A percentile compares a stretch with the other conserved stretches of the same genome.
Conservation (phyloP, 139 green algal species). For the Spirogloea muscicola region DNA sequence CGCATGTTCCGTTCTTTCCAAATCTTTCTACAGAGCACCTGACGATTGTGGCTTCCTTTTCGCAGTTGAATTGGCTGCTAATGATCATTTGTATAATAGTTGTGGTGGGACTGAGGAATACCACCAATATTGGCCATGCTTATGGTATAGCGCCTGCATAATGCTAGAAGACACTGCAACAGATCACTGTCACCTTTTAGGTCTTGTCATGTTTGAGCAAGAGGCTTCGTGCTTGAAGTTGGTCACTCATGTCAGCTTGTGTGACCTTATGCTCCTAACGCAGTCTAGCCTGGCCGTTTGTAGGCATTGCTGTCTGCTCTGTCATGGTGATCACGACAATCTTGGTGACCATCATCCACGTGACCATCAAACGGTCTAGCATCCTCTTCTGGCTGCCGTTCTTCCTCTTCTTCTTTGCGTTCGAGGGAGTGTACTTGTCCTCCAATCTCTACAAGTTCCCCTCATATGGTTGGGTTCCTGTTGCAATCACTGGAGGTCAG, state of each 20-base stretch:
- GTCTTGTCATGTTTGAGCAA: not conserved
- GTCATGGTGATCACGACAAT: slow-evolving; percentile 14
- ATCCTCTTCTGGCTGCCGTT: not conserved
- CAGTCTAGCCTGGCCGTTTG: not conserved
- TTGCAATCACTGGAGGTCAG: not conserved
- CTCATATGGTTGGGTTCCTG: slow-evolving; percentile 34
- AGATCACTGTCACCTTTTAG: not conserved
- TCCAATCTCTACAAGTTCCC: slow-evolving; percentile 54
- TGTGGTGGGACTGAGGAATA: slow-evolving; percentile 50
- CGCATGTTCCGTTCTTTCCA: too few relatives aligned
- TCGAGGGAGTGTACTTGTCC: slow-evolving; percentile 46
- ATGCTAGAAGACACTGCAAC: not conserved
- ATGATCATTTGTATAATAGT: slow-evolving; percentile 53
- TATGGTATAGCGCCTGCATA: slow-evolving; percentile 13
- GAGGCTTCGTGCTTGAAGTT: slow-evolving; percentile 1
- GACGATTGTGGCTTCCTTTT: too few relatives aligned
- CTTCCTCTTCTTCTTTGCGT: slow-evolving; percentile 42
- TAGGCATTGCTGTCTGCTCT: slow-evolving; percentile 13
- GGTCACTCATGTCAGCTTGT: not conserved
- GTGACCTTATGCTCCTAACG: not conserved
- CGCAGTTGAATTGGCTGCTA: slow-evolving; percentile 59
- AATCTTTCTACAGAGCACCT: too few relatives aligned
- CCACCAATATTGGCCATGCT: slow-evolving; percentile 3
- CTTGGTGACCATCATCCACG: slow-evolving; percentile 11
- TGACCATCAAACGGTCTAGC: slow-evolving; percentile 1